phyloP scores from a whole-genome alignment of 2,329 filamentous ascomycete species.

The Colletotrichum zoysiae region DNA sequence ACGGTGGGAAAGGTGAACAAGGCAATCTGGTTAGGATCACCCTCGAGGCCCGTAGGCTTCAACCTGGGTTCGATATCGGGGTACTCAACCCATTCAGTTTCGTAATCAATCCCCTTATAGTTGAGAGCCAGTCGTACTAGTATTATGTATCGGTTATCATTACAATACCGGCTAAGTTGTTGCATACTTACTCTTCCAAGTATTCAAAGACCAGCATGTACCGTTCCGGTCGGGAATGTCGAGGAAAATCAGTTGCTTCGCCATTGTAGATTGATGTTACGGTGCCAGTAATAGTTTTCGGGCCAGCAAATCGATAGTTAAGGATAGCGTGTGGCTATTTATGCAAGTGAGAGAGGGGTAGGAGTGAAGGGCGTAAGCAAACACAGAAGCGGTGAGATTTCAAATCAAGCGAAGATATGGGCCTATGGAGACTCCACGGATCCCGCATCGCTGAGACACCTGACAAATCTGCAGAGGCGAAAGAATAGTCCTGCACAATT shows the following conservation, averaged over 20 bases:
- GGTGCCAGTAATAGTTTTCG: neutral
- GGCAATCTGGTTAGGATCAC: constrained; percentile 55
- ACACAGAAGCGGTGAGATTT: neutral
- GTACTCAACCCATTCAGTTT: constrained; percentile 78
- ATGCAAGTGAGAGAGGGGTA: neutral
- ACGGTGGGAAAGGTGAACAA: constrained; percentile 69
- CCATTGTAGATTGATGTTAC: constrained; percentile 5
- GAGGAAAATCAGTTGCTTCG: constrained; percentile 63
- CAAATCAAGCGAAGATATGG: neutral
- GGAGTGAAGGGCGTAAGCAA: neutral
- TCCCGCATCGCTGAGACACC: neutral
- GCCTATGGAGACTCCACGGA: neutral
- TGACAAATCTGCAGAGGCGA: neutral
- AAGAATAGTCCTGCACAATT: neutral
- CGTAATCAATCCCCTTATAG: constrained; percentile 76
- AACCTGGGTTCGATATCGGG: constrained; percentile 72
- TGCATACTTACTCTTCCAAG: constrained; percentile 72
- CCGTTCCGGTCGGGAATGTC: constrained; percentile 66
- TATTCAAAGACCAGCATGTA: constrained; percentile 74
- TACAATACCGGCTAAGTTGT: neutral
- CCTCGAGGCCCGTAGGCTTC: constrained; percentile 57
- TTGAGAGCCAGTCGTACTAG: constrained; percentile 75
- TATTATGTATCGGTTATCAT: constrained; percentile 5
- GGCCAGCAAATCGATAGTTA: too few species aligned
- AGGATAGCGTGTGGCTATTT: neutral